phyloP scores from a whole-genome alignment of 257 asterid genomes.

The Scutellaria baicalensis region DNA sequence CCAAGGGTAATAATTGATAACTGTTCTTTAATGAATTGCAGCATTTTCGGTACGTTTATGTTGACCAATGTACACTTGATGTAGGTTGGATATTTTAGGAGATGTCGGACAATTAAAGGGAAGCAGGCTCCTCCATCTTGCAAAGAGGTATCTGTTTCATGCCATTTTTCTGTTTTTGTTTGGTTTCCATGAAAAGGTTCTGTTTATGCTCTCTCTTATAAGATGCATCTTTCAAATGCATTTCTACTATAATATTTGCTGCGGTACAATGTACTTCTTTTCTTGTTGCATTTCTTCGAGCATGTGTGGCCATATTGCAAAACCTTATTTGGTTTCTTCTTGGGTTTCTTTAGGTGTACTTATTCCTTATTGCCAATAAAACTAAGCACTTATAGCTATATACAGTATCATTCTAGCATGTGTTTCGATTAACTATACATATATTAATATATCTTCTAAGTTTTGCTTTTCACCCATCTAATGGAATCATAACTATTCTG shows the following conservation, averaged over 20 bases:
- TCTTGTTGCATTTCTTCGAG: neutral
- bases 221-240: neutral
- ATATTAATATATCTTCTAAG: neutral
- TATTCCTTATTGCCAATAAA: neutral
- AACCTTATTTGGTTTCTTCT: neutral
- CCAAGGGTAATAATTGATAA: slow-evolving; percentile 51
- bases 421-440: neutral
- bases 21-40: neutral
- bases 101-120: slow-evolving; percentile 85
- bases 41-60: neutral
- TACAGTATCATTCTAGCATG: neutral
- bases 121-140: slow-evolving; percentile 75
- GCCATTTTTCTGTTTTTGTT: neutral
- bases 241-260: neutral
- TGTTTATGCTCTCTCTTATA: neutral
- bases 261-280: neutral
- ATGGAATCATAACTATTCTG: neutral
- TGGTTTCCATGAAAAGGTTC: neutral
- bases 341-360: neutral
- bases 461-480: too few relatives aligned
- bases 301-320: neutral
- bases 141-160: slow-evolving; percentile 57
- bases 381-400: neutral
- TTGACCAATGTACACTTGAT: slow-evolving; percentile 6
- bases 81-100: slow-evolving; percentile 86